Base-by-base conservation (phyloP, 495 filamentous ascomycete genomes). In the Hypoxylon rickii region DNA sequence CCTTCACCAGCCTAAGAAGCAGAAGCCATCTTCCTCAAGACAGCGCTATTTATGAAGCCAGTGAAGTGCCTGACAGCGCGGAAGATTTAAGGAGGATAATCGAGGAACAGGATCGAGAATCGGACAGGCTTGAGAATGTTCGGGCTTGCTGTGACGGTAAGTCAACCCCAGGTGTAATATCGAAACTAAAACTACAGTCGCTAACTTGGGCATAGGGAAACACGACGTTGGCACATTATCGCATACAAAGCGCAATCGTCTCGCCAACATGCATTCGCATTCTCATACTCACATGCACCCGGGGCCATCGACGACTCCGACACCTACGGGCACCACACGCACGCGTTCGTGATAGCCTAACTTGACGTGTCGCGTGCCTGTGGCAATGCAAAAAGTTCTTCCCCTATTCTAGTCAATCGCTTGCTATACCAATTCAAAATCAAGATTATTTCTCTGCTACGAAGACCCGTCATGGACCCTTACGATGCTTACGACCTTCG, bases 61-160 rank as follows among this genome's bases (percentile, higher is more conserved):
- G 81, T 63, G 81, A 89, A 31, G 82, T 84, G 18, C 82, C 85
- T 45, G 87, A 92, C 63, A 91, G 87, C 55, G 84, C 85, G 5
- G 92, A 96, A 59, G 90, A 96, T 65, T 62, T 96, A 24, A 78
- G 88, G 51, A 79, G 84, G 47, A 84, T 87, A 44, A 87, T 90
- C 58, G 88, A 90, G 65, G 73, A 76, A 51, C 86, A 92, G 58
- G 89, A 96, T 59, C 73, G 79, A 42, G 86, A 89, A 51, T 74
- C 83, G 12, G 89, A 91, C 64, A 77, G 85, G 51, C 78, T 98
- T 59, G 95, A 96, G 75, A 96, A 98, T 67, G 94, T 98, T 41
- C 80, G 94, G 68, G 92, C 92, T 45, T 98, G 94, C 75, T 98
- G 94, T 72, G 94, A 97, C 83, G 94, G 91, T 93, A 76, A 79